phyloP scores from a whole-genome alignment of 2,329 filamentous ascomycete species.

The Pseudocercospora fijiensis region DNA sequence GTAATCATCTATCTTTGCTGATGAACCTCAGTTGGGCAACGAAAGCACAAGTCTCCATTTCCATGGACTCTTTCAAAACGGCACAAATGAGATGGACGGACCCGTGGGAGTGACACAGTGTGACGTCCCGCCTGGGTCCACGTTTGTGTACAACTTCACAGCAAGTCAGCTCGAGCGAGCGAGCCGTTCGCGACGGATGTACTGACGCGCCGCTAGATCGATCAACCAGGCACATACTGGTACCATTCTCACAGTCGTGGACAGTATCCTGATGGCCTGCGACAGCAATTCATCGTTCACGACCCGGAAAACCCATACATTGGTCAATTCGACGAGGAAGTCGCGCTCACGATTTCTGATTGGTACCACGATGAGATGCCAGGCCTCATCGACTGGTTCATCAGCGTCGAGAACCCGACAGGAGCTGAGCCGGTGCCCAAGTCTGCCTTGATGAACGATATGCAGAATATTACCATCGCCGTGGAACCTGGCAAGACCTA shows the following conservation, averaged over 20 bases:
- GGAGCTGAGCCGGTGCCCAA: constrained; percentile 66
- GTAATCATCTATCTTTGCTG: not conserved
- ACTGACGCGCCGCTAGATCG: constrained; percentile 37
- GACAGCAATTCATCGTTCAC: constrained; percentile 66
- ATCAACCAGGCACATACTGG: constrained; percentile 55
- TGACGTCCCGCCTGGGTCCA: constrained; percentile 61
- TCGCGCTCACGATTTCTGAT: constrained; percentile 67
- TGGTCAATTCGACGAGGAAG: constrained; percentile 59
- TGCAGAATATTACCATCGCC: constrained; percentile 46
- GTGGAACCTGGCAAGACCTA: constrained; percentile 59
- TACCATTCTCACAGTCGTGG: constrained; percentile 67
- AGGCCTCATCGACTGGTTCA: constrained; percentile 54
- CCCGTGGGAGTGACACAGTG: constrained; percentile 67
- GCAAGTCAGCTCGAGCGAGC: constrained; percentile 38
- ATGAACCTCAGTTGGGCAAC: constrained; percentile 54
- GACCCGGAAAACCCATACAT: constrained; percentile 55
- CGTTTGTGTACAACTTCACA: constrained; percentile 67
- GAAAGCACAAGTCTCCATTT: constrained; percentile 68
- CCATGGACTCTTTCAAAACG: constrained; percentile 75
- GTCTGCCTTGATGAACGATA: constrained; percentile 64
- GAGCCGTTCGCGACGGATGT: not conserved
- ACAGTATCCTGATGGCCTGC: constrained; percentile 67
- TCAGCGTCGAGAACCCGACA: constrained; percentile 55
- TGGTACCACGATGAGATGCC: constrained; percentile 66
- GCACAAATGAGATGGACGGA: constrained; percentile 73